Evolutionary conservation across 257 asterid genomes (phyloP).

Genomic region (Solanum bukasovii): DNA sequence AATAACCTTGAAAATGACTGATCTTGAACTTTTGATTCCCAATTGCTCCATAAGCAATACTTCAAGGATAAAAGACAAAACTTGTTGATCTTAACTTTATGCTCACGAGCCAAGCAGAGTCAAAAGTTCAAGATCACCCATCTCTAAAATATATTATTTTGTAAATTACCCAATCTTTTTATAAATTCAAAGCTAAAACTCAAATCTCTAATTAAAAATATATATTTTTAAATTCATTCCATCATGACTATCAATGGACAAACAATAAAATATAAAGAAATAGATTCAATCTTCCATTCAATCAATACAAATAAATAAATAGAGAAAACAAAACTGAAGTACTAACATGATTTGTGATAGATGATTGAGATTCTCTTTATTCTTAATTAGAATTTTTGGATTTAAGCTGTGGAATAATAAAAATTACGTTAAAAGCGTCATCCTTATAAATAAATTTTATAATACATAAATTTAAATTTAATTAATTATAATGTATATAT

Average conservation of each 20-base stretch:
- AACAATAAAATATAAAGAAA: background rate
- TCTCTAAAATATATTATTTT: background rate
- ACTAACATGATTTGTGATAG: background rate
- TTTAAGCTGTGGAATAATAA: background rate
- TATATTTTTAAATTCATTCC: background rate
- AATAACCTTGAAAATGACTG: background rate
- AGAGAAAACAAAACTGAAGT: background rate
- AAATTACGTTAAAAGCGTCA: fast-evolving
- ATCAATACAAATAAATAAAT: background rate
- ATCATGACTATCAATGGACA: background rate
- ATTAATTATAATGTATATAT: fast-evolving
- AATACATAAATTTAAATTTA: background rate
- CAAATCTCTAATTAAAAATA: background rate
- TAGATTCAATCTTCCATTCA: background rate
- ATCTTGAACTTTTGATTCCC: background rate
- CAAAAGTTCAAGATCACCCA: background rate
- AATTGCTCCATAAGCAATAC: background rate
- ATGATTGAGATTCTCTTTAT: background rate
- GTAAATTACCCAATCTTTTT: background rate
- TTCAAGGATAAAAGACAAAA: background rate
- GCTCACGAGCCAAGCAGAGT: background rate
- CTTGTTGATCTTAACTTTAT: background rate
- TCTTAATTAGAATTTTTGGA: background rate
- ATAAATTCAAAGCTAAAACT: background rate
- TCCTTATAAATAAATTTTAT: background rate